Percentiles rank a stretch among this genome's conserved stretches.
phyloP scores from a whole-genome alignment of 2,329 filamentous ascomycete genomes.

The Orbilia brochopaga region DNA sequence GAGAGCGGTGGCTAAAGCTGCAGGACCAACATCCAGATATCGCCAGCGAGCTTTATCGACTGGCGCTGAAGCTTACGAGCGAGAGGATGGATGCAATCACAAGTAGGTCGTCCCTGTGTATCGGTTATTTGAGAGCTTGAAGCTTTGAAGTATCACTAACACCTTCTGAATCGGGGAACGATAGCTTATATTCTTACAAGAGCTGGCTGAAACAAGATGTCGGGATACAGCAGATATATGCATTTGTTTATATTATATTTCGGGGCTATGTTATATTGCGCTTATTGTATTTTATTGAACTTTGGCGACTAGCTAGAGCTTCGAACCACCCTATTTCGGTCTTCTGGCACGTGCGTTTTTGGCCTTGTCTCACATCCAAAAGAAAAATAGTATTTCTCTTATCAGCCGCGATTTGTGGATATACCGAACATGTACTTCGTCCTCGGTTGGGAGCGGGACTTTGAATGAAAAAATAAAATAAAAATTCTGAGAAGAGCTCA shows the following conservation, averaged over 20 bases:
- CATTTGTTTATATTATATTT: not conserved
- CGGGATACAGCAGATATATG: not conserved
- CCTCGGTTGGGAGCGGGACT: not conserved
- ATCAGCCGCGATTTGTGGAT: not conserved
- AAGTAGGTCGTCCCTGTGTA: constrained; percentile 26
- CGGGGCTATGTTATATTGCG: not conserved
- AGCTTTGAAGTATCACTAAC: constrained; percentile 1
- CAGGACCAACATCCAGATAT: constrained; percentile 77
- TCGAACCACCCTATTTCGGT: constrained; percentile 19
- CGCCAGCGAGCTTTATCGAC: constrained; percentile 79
- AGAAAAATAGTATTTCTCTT: not conserved
- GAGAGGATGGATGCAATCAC: constrained; percentile 84
- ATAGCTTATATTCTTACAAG: constrained; percentile 53
- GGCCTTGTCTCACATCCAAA: constrained; percentile 5
- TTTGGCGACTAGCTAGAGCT: not conserved
- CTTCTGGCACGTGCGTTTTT: constrained; percentile 38
- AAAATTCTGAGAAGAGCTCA: not conserved
- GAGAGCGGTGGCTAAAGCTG: constrained; percentile 72
- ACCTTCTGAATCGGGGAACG: not conserved
- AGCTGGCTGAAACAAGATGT: constrained; percentile 51
- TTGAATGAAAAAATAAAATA: not conserved
- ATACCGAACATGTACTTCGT: not conserved
- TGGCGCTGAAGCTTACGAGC: constrained; percentile 90
- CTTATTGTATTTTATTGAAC: constrained; percentile 15
- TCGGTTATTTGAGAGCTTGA: not conserved